These are phyloP conservation scores for Blastomyces percursus DNA, from an alignment of 2,329 filamentous ascomycete genomes.

Conservation along the genomic window DNA sequence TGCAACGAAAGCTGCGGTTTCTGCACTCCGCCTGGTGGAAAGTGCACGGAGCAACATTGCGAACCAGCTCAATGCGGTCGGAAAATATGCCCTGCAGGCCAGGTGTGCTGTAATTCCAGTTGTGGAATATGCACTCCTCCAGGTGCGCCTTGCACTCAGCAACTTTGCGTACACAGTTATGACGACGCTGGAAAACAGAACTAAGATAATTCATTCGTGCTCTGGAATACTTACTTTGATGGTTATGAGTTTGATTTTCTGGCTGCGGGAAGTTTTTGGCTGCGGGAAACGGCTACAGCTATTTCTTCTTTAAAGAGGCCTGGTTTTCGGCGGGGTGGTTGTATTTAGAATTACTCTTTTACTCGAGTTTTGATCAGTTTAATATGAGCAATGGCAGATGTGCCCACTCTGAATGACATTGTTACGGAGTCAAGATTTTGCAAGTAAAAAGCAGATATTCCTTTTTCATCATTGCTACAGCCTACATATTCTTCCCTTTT, in stretches of 20 bases:
- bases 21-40: conserved; percentile 1
- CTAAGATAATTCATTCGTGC: background rate
- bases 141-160: background rate
- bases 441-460: background rate
- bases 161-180: background rate
- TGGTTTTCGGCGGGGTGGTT: background rate
- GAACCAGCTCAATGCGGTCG: background rate
- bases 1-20: conserved; percentile 4
- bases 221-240: background rate
- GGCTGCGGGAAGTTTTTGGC: background rate
- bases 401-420: background rate
- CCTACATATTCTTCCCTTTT: background rate
- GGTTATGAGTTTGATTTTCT: background rate
- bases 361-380: background rate
- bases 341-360: background rate
- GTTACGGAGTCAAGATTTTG: background rate
- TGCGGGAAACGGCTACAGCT: background rate
- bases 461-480: background rate
- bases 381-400: background rate
- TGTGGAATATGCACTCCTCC: conserved; percentile 3
- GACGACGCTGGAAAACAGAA: background rate
- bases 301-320: background rate
- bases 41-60: background rate
- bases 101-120: conserved; percentile 1
- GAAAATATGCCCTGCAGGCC: background rate